Conservation (phyloP, 1,284 basidiomycete species). For the Neolentinus lepideus region DNA sequence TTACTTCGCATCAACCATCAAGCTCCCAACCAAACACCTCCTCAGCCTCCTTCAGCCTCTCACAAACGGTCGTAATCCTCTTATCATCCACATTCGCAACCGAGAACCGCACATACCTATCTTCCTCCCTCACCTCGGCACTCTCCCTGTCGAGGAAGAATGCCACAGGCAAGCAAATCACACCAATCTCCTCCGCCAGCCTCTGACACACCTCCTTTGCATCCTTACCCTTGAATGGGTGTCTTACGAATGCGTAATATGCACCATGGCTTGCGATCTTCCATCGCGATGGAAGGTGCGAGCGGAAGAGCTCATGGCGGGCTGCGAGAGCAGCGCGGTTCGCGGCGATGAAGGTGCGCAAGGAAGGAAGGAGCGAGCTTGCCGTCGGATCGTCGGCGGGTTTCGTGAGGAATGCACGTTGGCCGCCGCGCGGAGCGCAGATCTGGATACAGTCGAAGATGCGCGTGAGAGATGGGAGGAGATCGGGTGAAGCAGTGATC, state of each 20-base stretch:
- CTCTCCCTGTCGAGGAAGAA: slow-evolving; percentile 48
- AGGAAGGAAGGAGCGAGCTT: slow-evolving; percentile 31
- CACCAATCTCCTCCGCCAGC: slow-evolving; percentile 57
- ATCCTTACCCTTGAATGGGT: slow-evolving; percentile 50
- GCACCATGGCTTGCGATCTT: slow-evolving; percentile 60
- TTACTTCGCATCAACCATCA: background rate
- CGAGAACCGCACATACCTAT: slow-evolving; percentile 69
- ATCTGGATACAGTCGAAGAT: slow-evolving; percentile 79
- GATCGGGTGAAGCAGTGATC: slow-evolving; percentile 55
- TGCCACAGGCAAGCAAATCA: slow-evolving; percentile 60
- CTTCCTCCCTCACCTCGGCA: slow-evolving; percentile 28
- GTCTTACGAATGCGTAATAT: slow-evolving; percentile 72
- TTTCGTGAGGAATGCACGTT: slow-evolving; percentile 47
- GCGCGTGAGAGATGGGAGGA: slow-evolving; percentile 52
- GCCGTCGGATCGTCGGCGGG: slow-evolving; percentile 14
- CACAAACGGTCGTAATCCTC: slow-evolving; percentile 50
- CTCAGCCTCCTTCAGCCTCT: slow-evolving; percentile 43
- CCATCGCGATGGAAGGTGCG: slow-evolving; percentile 43
- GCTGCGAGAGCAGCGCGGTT: slow-evolving; percentile 44
- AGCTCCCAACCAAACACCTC: slow-evolving; percentile 8
- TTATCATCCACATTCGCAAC: slow-evolving; percentile 76
- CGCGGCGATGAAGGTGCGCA: slow-evolving; percentile 47
- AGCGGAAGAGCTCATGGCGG: slow-evolving; percentile 57
- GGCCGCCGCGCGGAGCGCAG: slow-evolving; percentile 68
- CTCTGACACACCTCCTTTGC: slow-evolving; percentile 51